Conservation (phyloP, 140 eudicot genomes). For the Stevia rebaudiana region DNA sequence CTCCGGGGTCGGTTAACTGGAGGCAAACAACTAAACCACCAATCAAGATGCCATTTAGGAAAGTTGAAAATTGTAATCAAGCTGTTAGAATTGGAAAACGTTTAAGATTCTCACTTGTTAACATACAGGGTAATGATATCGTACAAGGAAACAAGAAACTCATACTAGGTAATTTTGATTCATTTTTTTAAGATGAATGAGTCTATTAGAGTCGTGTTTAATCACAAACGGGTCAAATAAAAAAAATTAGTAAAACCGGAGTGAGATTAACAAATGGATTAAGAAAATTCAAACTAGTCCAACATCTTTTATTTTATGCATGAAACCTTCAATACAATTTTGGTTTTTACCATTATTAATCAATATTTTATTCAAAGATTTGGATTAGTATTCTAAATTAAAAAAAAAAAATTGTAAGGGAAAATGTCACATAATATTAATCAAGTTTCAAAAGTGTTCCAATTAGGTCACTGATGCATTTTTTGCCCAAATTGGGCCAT, state of each 20-base stretch:
- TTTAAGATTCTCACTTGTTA: constrained; percentile 79
- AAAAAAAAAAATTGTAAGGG: too few relatives aligned
- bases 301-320: background rate
- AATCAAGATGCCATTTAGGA: constrained; percentile 95
- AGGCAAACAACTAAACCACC: constrained; percentile 93
- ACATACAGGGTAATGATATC: constrained; percentile 84
- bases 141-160: constrained; percentile 99
- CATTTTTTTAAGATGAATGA: background rate
- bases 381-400: background rate
- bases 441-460: too few relatives aligned
- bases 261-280: background rate
- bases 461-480: too few relatives aligned
- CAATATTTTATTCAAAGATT: background rate
- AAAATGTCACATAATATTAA: too few relatives aligned
- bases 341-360: background rate
- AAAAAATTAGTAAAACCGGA: background rate
- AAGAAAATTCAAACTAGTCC: background rate
- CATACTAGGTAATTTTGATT: constrained; percentile 52
- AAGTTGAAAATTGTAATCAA: constrained; percentile 94
- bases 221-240: background rate
- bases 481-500: too few relatives aligned
- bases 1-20: constrained; percentile 91
- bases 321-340: background rate
- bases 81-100: constrained; percentile 74
- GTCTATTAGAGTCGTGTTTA: background rate